phyloP scores from a whole-genome alignment of 1,284 basidiomycete genomes.

The Anthracocystis panici-leucophaei region DNA sequence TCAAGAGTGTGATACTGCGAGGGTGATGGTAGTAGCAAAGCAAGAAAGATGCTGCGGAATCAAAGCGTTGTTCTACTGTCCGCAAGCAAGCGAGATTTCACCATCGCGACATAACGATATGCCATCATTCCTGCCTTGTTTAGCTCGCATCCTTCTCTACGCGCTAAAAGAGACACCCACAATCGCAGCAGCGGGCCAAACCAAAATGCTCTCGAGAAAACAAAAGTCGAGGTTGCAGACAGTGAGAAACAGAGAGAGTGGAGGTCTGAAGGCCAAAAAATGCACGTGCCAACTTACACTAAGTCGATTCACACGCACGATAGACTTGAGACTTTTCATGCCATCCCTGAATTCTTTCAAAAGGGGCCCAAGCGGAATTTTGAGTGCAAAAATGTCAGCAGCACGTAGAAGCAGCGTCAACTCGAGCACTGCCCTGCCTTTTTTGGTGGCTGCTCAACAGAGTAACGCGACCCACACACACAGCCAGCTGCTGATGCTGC shows the following conservation, averaged over 20 bases:
- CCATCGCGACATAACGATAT: background rate
- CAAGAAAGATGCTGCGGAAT: background rate
- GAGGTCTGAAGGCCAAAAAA: slow-evolving; percentile 19
- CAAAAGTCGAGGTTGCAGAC: background rate
- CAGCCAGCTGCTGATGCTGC: background rate
- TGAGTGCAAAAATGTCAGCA: background rate
- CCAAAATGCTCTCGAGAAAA: background rate
- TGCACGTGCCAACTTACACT: slow-evolving; percentile 28
- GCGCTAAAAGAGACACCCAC: background rate
- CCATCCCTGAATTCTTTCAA: background rate
- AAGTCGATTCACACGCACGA: slow-evolving; percentile 8
- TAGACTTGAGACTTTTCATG: background rate
- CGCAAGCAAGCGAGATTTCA: background rate
- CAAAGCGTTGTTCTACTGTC: background rate
- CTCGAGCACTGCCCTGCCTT: background rate
- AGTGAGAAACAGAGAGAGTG: slow-evolving; percentile 11
- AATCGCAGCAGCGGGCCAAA: background rate
- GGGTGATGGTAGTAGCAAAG: slow-evolving; percentile 8
- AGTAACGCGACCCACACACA: slow-evolving; percentile 2
- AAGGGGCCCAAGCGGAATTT: background rate
- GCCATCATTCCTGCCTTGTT: slow-evolving; percentile 5
- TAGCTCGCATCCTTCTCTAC: background rate
- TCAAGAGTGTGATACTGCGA: slow-evolving; percentile 1
- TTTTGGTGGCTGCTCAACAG: background rate
- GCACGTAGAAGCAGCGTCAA: slow-evolving; percentile 6